Evolutionary conservation across 2,329 filamentous ascomycete genomes (phyloP), one percentile per base, ranked within the genome.

Genomic region (Arthrobotrys megalospora): DNA sequence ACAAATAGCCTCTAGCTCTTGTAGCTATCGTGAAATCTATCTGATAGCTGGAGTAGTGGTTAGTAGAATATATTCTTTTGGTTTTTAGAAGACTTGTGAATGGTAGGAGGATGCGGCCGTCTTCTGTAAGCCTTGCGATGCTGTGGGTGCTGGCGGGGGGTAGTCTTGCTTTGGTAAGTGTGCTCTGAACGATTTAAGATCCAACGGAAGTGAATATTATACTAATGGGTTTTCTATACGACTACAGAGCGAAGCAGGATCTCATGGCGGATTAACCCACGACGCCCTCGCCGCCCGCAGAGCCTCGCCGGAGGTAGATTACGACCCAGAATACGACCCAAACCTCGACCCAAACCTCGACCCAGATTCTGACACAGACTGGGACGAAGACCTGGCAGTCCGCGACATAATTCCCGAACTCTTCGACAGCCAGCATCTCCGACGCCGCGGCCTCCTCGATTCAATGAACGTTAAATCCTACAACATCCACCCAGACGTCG

Each of bases 401-500:
- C 70, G 70, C 32, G n/a, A 36, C 14, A 2, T 75, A 12, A 10
- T 41, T 0, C 45, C 71, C 0, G 41, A 62, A 6, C 8, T 47
- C 53, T 76, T 62, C 36, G 52, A 36, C 6, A 5, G n/a, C 6
- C 50, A 58, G 21, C 12, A 10, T 14, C 50, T 58, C 48, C 5
- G 2, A n/a, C n/a, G 28, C 16, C 52, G 38, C 48, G 10, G 21
- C 64, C 19, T 21, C 50, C 2, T 6, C 28, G 5, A 48, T 62
- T 2, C 24, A 5, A 28, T 28, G 24, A 28, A 28, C 24, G 24
- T 28, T 28, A 28, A 28, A 32, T 77, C 73, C 12, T 77, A 53
- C 36, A 78, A 72, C 67, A 28, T 78, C 3, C 43, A 68, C 7
- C 50, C 52, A 1, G 14, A 50, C 7, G 75, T 72, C 24, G n/a